Evolutionary conservation across 768 basidiomycete genomes (phyloP), one percentile per base, ranked within the genome.

Genomic region (Fistulinella prunicolor): DNA sequence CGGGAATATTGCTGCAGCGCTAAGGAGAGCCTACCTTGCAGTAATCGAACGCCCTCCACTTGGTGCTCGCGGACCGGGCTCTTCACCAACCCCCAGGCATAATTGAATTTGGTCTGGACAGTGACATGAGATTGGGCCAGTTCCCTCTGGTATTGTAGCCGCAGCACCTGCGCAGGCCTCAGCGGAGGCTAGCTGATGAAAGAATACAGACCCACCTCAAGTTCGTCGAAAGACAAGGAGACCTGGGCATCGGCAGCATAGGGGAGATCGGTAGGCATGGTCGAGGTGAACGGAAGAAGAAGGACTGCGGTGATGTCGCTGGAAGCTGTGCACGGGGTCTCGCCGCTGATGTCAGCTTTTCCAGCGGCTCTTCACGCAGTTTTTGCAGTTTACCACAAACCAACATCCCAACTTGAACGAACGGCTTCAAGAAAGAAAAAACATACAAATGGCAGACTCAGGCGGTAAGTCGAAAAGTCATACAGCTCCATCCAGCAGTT

Each of bases 61-160:
- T 98, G 94, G 59, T 96, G 80, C 24, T 89, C 85, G 35, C 81
- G 78, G 57, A 81, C 68, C 12, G 88, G 89, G 59, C 89, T 91
- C 75, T 98, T 98, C 44, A 98, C 90, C 26, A 95, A 75, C 3
- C 95, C 95, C 95, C 95, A 96, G 34, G 91, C 82, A 68, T 87
- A 94, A 73, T 98, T 98, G 75, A 99, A 99, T 66, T 92, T 94
- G 34, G 94, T 95, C 71, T 99, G 96, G 7, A 86, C 80, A 9
- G 91, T 92, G 49, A 96, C 79, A 67, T 95, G 93, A 42, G 82
- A 78, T 54, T 92, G 85, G 1, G 79, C 74, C 17, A 82, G 73
- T 66, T 99, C 95, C 67, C 85, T 92, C 76, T 91, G 81, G 70
- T 95, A 94, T 63, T 98, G 94, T 48, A 78, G 60, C 49, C 85